Conservation (phyloP, 768 basidiomycete species). For the Psilocybe tampanensis region DNA sequence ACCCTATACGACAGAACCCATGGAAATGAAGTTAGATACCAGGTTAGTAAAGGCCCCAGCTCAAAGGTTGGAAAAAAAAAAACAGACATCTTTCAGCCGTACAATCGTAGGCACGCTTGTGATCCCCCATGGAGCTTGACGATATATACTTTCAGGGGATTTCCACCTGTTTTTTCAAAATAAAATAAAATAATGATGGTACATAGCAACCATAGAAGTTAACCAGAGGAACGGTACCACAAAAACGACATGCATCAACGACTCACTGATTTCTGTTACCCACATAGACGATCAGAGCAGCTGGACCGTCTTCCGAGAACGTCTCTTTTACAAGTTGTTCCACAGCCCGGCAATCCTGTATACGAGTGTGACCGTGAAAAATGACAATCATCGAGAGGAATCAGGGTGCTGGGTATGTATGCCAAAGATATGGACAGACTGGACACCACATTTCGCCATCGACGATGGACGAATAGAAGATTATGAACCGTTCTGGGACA, state of each 20-base stretch:
- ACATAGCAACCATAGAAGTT: neutral
- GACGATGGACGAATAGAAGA: slow-evolving; percentile 74
- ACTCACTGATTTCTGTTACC: slow-evolving; percentile 66
- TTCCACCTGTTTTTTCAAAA: slow-evolving; percentile 63
- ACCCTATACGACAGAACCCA: slow-evolving; percentile 26
- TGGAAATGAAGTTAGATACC: neutral
- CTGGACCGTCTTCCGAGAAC: slow-evolving; percentile 51
- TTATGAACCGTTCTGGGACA: slow-evolving; percentile 52
- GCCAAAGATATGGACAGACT: slow-evolving; percentile 38
- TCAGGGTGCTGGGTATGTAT: neutral
- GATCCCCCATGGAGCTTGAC: slow-evolving; percentile 65
- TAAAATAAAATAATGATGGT: neutral
- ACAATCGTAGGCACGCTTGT: slow-evolving; percentile 68
- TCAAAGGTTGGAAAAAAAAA: slow-evolving; percentile 4
- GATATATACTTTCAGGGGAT: slow-evolving; percentile 54
- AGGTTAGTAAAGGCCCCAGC: neutral
- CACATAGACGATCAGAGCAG: slow-evolving; percentile 67
- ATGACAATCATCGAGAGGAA: neutral
- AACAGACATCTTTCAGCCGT: slow-evolving; percentile 55
- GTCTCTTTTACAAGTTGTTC: slow-evolving; percentile 54
- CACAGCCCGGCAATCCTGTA: slow-evolving; percentile 66
- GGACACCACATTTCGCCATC: slow-evolving; percentile 73
- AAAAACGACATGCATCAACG: neutral
- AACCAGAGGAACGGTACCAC: neutral
- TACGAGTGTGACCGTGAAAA: neutral